Evolutionary conservation across 352 stramenopile species (phyloP).

Genomic region (Pythium coloratum): DNA sequence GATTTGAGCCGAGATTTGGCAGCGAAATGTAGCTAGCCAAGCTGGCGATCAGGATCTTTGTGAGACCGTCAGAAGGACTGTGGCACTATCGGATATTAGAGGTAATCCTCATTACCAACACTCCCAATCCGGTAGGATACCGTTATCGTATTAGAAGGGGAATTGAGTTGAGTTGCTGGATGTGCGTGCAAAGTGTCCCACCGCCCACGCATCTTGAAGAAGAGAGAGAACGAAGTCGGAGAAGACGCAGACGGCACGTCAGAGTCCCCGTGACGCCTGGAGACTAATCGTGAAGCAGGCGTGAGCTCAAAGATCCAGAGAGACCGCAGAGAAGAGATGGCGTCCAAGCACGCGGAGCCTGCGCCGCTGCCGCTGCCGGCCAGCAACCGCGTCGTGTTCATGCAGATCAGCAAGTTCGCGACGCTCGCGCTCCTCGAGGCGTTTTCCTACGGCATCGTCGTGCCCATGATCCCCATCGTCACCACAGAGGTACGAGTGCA

Average conservation of each 20-base stretch:
- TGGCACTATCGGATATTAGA: neutral
- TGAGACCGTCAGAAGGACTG: neutral
- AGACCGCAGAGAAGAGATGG: neutral
- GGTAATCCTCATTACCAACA: neutral
- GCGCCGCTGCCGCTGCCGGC: neutral
- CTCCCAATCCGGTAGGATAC: neutral
- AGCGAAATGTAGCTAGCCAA: conserved; percentile 3
- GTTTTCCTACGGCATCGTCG: conserved; percentile 64
- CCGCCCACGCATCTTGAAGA: neutral
- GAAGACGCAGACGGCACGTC: neutral
- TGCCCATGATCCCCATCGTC: conserved; percentile 64
- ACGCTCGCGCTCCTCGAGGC: conserved; percentile 55
- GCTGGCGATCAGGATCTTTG: neutral
- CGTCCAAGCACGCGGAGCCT: neutral
- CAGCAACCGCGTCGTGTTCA: conserved; percentile 23
- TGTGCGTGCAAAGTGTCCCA: neutral
- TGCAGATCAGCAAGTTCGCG: conserved; percentile 41
- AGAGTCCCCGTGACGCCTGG: neutral
- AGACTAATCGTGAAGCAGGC: neutral
- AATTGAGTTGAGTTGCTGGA: neutral
- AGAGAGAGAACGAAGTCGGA: neutral
- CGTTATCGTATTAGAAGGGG: neutral
- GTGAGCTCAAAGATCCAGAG: neutral
- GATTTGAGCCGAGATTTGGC: neutral
- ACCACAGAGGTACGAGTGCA: conserved; percentile 52